Conservation (phyloP, 345 rosid species). For the Eucalyptus sideroxylon region DNA sequence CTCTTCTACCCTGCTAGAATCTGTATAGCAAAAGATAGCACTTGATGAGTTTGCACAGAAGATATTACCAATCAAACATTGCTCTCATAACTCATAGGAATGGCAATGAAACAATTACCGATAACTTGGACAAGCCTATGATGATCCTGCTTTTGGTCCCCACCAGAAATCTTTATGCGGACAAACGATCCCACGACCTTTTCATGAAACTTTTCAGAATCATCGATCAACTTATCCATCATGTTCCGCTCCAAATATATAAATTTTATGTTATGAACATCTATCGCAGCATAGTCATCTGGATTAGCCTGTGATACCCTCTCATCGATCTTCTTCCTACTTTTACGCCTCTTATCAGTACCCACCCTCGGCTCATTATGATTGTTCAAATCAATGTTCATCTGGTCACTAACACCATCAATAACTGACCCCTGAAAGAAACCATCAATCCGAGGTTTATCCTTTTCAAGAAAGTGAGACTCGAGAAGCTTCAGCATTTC, state of each 20-base stretch:
- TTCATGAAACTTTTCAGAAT: slow-evolving; percentile 51
- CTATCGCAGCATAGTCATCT: slow-evolving; percentile 74
- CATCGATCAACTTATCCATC: slow-evolving; percentile 59
- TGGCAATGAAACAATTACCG: slow-evolving; percentile 30
- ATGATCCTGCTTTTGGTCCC: slow-evolving; percentile 59
- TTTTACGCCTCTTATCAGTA: slow-evolving; percentile 41
- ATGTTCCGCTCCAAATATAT: slow-evolving; percentile 58
- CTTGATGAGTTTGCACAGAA: neutral
- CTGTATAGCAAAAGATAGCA: slow-evolving; percentile 17
- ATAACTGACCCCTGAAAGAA: slow-evolving; percentile 9
- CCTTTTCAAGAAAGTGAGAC: slow-evolving; percentile 54
- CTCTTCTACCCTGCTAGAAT: slow-evolving; percentile 46
- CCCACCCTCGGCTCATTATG: slow-evolving; percentile 5
- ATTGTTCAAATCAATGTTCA: slow-evolving; percentile 13
- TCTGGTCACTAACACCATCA: slow-evolving; percentile 18
- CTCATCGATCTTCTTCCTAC: slow-evolving; percentile 37
- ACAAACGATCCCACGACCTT: slow-evolving; percentile 84
- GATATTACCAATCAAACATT: neutral
- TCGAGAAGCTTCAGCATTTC: slow-evolving; percentile 93
- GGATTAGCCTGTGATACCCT: slow-evolving; percentile 19
- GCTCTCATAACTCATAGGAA: neutral
- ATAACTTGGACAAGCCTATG: slow-evolving; percentile 82
- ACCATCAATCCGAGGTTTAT: slow-evolving; percentile 15
- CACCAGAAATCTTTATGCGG: slow-evolving; percentile 56
- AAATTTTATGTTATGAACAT: slow-evolving; percentile 71